Conservation (phyloP, 441 rosid species). For the Euphorbia corollata region DNA sequence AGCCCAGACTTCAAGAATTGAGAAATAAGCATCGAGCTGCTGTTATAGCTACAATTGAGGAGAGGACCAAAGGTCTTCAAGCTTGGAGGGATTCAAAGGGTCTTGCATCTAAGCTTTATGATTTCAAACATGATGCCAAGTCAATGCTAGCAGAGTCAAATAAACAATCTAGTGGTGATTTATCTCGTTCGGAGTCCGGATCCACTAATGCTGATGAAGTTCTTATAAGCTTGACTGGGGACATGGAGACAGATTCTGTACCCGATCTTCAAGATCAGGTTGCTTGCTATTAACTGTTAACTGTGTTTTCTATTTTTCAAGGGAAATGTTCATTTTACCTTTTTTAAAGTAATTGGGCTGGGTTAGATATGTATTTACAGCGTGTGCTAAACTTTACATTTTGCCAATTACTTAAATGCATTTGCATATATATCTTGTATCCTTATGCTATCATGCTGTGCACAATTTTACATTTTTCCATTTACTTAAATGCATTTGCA, state of each 20-base stretch:
- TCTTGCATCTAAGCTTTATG: conserved; percentile 82
- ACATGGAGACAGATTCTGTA: conserved; percentile 60
- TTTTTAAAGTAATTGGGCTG: conserved; percentile 4
- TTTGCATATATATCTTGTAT: neutral
- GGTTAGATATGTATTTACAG: neutral
- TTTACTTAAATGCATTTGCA: neutral
- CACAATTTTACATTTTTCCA: too few species aligned
- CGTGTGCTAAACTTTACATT: neutral
- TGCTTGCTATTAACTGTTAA: conserved; percentile 1
- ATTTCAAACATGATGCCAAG: conserved; percentile 76
- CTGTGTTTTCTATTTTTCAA: neutral
- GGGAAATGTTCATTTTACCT: neutral
- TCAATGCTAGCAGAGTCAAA: conserved; percentile 50
- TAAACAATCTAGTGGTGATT: conserved; percentile 53
- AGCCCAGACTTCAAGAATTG: conserved; percentile 62
- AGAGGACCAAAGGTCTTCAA: conserved; percentile 89
- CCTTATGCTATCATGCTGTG: neutral
- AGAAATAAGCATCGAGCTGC: conserved; percentile 86
- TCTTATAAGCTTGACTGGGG: conserved; percentile 60
- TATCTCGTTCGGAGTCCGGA: conserved; percentile 67
- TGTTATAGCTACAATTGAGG: conserved; percentile 74
- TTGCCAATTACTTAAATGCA: neutral
- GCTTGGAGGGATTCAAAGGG: conserved; percentile 84
- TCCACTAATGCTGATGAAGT: conserved; percentile 73
- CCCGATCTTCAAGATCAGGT: conserved; percentile 97